Base-by-base conservation (phyloP, 129 eudicot species). In the Rutidosis leptorrhynchoides region DNA sequence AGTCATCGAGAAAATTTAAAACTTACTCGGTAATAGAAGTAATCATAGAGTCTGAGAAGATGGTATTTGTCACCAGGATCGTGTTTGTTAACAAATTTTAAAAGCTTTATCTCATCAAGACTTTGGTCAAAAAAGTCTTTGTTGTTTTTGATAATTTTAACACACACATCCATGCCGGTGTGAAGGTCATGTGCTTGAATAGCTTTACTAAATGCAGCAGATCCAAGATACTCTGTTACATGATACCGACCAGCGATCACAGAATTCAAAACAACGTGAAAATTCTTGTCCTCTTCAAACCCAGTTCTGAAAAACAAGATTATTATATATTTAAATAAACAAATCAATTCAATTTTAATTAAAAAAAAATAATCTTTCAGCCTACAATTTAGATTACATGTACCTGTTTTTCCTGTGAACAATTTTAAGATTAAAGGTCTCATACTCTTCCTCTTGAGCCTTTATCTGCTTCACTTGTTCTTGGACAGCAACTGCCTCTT, bases 81-180 rank as follows among this genome's bases (percentile, higher is more conserved):
- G 62, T 92, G 94, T 73, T 81, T 87, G 79, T 92, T 92, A 40
- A 92, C 90, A 83, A 58, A 92, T 72, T 92, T 92, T 64, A 92
- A 81, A 55, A 92, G 95, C 87, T 92, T 92, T 40, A 92, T 92
- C 71, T 92, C 98, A 72, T 92, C 98, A 79, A 92, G 98, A 76
- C 98, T 92, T 80, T 92, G 98, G 65, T 92, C 98, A 80, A 92
- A 92, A 64, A 92, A 92, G 76, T 92, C 98, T 73, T 92, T 92
- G 70, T 92, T 88, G 67, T 92, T 92, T 83, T 92, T 92, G 57
- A 92, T 92, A 49, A 92, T 85, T 83, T 92, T 92, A 69, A 92
- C 90, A 71, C 98, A 92, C 12, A 92, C 98, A 78, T 92, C 98
- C 98, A 92, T 92, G 70, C 98, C 98, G n/a, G 98, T 85, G 70